Evolutionary conservation across 352 stramenopile species (phyloP), one percentile per base, ranked within the genome.

Genomic region (Globisporangium ultimum): DNA sequence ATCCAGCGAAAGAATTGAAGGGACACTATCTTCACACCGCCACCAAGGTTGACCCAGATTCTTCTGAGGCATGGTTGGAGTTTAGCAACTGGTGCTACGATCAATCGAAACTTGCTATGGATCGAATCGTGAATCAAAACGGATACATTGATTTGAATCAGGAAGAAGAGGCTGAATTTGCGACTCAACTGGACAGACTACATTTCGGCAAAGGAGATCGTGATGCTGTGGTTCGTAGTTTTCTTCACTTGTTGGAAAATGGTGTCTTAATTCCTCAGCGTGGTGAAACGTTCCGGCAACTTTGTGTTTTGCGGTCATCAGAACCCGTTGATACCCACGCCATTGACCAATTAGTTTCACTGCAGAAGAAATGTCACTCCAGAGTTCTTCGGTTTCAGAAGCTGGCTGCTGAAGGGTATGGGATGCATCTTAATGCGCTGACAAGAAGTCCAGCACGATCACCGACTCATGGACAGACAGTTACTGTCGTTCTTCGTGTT

Each of bases 61-160:
- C 74, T 48, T 46, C 68, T 6, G 72, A 75, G 36, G 76, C 71
- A 1, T 93, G 81, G 81, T 55, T 84, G 45, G 55, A 67, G 22
- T 93, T 88, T 48, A 79, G 80, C 58, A 68, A 90, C 53, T 93
- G 84, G 84, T 88, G 74, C 34, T 89, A 93, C 43, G 62, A 77
- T 38, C 74, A 71, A 38, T 77, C 74, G 13, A 80, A 73, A 36
- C 57, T 56, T 8, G 65, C 70, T 47, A 61, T 89, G 5, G 76
- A 78, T 34, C 62, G 53, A 6, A 66, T 93, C 48, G 50, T 54
- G 5, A 61, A 59, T 5, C 76, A 87, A 32, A 74, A 78, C 59
- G 83, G 83, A 47, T 72, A 76, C 32, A 63, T 89, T 15, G 69
- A 82, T 17, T 52, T 93, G 41, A 60, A 71, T 0, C n/a, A 61